Evolutionary conservation across 345 rosid genomes (phyloP).

Genomic region (Gossypium thurberi): DNA sequence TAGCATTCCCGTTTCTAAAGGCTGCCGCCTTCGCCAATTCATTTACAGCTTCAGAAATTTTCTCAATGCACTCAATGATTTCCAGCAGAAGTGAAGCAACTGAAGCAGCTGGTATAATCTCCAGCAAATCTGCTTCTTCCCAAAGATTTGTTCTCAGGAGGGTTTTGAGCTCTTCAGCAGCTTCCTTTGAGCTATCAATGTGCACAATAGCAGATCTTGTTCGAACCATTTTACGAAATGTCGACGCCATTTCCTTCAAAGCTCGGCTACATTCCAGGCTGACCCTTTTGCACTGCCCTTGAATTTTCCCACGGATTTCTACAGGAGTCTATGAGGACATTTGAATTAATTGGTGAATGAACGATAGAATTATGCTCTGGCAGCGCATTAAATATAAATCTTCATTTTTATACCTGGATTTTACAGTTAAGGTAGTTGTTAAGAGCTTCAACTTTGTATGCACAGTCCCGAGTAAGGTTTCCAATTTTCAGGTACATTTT

Average conservation of each 20-base stretch:
- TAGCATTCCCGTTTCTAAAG: conserved; percentile 3
- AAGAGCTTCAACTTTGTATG: conserved; percentile 37
- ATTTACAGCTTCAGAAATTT: conserved; percentile 22
- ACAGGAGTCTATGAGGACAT: conserved; percentile 14
- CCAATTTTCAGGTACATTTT: conserved; percentile 34
- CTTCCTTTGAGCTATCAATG: conserved; percentile 20
- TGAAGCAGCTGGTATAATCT: conserved; percentile 14
- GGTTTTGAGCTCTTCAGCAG: conserved; percentile 14
- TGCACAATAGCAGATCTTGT: conserved; percentile 11
- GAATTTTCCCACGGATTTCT: conserved; percentile 16
- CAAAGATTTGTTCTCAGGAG: conserved; percentile 15
- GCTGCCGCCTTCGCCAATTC: conserved; percentile 27
- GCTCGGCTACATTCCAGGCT: conserved; percentile 28
- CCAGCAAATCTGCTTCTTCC: conserved; percentile 13
- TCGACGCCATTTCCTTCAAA: conserved; percentile 29
- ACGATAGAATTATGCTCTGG: background rate
- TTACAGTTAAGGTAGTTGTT: conserved; percentile 19
- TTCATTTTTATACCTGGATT: background rate
- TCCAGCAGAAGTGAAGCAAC: conserved; percentile 31
- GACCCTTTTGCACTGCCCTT: conserved; percentile 23
- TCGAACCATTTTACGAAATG: conserved; percentile 19
- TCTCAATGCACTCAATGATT: conserved; percentile 23
- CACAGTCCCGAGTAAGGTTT: conserved; percentile 29
- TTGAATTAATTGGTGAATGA: background rate
- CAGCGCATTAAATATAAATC: no score